Conservation (phyloP, 805 yeast genomes). For the Candida broadrunensis region DNA sequence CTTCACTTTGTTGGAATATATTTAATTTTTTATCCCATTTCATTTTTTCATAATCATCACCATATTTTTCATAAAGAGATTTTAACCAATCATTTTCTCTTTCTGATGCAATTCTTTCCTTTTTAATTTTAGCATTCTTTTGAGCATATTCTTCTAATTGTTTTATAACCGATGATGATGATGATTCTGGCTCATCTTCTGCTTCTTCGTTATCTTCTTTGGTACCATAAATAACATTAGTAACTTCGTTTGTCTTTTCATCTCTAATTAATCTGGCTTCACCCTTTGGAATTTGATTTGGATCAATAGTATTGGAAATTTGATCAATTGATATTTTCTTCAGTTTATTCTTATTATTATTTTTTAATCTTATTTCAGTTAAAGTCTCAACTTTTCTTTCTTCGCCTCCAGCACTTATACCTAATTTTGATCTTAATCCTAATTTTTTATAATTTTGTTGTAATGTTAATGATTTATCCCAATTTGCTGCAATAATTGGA, state of each 20-base stretch:
- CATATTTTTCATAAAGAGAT: slow-evolving; percentile 67
- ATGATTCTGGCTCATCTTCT: slow-evolving; percentile 22
- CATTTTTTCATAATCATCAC: slow-evolving; percentile 88
- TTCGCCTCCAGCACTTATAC: slow-evolving; percentile 75
- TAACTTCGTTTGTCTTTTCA: slow-evolving; percentile 58
- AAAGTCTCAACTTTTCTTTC: slow-evolving; percentile 52
- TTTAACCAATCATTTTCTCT: slow-evolving; percentile 76
- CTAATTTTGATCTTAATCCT: slow-evolving; percentile 70
- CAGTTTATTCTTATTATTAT: slow-evolving; percentile 9
- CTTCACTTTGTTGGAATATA: slow-evolving; percentile 78
- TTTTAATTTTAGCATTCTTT: slow-evolving; percentile 45
- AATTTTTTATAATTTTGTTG: slow-evolving; percentile 82
- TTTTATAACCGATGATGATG: slow-evolving; percentile 56
- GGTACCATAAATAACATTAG: slow-evolving; percentile 68
- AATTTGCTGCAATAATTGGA: slow-evolving; percentile 81
- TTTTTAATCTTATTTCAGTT: slow-evolving; percentile 32
- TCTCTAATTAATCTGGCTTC: slow-evolving; percentile 76
- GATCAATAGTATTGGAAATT: slow-evolving; percentile 46
- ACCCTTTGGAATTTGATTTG: slow-evolving; percentile 67
- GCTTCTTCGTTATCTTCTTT: slow-evolving; percentile 32
- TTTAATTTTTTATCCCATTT: slow-evolving; percentile 87
- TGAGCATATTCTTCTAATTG: slow-evolving; percentile 56
- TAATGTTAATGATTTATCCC: slow-evolving; percentile 83
- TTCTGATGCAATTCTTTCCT: slow-evolving; percentile 57
- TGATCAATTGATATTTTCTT: slow-evolving; percentile 12